Evolutionary conservation across 2,329 filamentous ascomycete genomes (phyloP), one percentile per base, ranked within the genome.

Genomic region (Boeremia lycopersici): DNA sequence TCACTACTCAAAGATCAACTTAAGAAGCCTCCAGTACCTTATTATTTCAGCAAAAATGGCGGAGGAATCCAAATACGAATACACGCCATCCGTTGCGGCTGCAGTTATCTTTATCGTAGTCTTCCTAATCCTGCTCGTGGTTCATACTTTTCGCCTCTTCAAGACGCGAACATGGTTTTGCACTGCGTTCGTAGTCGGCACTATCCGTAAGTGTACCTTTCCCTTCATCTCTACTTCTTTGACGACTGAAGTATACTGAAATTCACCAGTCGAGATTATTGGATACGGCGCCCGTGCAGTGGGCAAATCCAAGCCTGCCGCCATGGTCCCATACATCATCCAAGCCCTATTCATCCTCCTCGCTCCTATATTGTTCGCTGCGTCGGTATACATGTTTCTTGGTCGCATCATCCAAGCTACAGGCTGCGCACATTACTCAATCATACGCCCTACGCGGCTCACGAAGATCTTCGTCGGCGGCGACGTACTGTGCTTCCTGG

Each of bases 401-500:
- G 65, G 72, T 9, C 71, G 75, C 30, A 61, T 33, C 30, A 33
- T 33, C 30, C 11, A 6, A 13, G 30, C 30, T 12, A 33, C 30
- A 13, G 67, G 77, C 19, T 75, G 71, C 4, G 67, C 11, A 2
- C 30, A 13, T 6, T 33, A 33, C 11, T 33, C 30, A 11, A 33
- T 33, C 2, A 33, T 33, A 11, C 30, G 30, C 30, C 12, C n/a
- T 6, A 33, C 9, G 5, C 11, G 30, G 30, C 5, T 33, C 11
- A 33, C 30, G 1, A 80, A 76, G 42, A 72, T 79, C 23, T 86
- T 85, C 58, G 81, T 86, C 7, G 36, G 63, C 8, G 79, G 82
- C 30, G 82, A 85, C 59, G 63, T 84, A 6, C 39, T 82, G 11
- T 80, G 78, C 1, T 80, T 86, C 60, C 17, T 78, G 1, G 64